Base-by-base conservation (phyloP, 2,329 filamentous ascomycete genomes). In the Colletotrichum caudatum region DNA sequence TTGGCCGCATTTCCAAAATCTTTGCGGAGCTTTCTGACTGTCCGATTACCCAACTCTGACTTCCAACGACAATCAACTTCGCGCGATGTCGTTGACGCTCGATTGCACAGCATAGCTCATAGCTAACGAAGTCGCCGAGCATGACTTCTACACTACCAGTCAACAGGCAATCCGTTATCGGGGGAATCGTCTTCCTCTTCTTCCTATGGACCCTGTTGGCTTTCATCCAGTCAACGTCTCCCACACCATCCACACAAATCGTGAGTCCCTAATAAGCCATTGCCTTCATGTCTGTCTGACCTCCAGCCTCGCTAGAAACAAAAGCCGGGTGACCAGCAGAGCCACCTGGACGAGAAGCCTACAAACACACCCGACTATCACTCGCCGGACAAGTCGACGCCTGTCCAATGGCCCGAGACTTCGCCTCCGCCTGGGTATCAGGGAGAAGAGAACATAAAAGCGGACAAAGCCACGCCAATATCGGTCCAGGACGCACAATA, bases 131-230 rank as follows among this genome's bases (percentile, higher is more conserved):
- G 18, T 14, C 46, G 33, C 37, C 53, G 12, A 33, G 41, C n/a
- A 72, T 72, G 69, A 26, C 11, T 7, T 60, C 62, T 23, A 44
- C 35, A 14, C 44, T 68, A 3, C 48, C 54, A 4, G 50, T 72
- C 23, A 73, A 68, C 50, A 66, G 50, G 37, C 71, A 73, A 64
- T 69, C 69, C n/a, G 20, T 48, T 9, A 20, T 62, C 1, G 64
- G 63, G n/a, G 29, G 66, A 4, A 16, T 65, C 12, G 37, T 65
- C 58, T 56, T 73, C 9, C 41, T 73, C 26, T 48, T 72, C 48
- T 64, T 71, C 12, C 16, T 73, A 11, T 73, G 71, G 71, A 69
- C 54, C 16, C 56, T 73, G n/a, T 69, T 61, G 26, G 64, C 41
- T 20, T 68, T 73, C 14, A 44, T 51, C 8, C 51, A 50, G 16